Base-by-base conservation (phyloP, 1,139 yeast genomes). In the Candida tropicalis region DNA sequence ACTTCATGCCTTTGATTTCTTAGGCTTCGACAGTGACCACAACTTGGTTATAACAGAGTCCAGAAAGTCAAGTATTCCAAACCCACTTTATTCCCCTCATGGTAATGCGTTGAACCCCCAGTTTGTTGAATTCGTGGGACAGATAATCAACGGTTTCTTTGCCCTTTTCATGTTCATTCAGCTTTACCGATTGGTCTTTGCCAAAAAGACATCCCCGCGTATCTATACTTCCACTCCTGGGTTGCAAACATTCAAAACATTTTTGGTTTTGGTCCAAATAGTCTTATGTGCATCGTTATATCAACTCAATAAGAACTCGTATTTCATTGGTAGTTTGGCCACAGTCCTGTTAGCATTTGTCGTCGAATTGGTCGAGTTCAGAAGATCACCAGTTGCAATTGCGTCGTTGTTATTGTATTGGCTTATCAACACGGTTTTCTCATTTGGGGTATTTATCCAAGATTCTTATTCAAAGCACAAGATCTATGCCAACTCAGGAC, bases 341-440 rank as follows among this genome's bases (percentile, higher is more conserved):
- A 13, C 55, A 2, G 46, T 56, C 0, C 45, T 63, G 3, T 43
- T 62, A 2, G 60, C 66, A 3, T 38, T 62, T 1, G 70, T 73
- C 1, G 52, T 70, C 31, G 74, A 68, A 39, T 35, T 62, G 3
- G 44, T 63, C 7, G 77, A 71, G 50, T 60, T 66, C 11, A 55
- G 68, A n/a, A 58, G 65, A 39, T 47, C 57, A 8, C 53, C 65
- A 2, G 50, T 58, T 2, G 62, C 70, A 1, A 54, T 56, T 40
- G 65, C 65, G 13, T 53, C 64, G 1, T 54, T 69, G 18, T 47
- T 70, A 4, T 50, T 60, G 11, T 69, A 56, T 41, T 70, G 76
- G 76, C 56, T 60, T 1, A 35, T 53, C 7, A 46, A 50, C 16
- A 43, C 55, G 2, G 8, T 60, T 4, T 42, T 59, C 18, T 57